Conservation (phyloP, 1,284 basidiomycete species). For the Microbotryum silenes-acaulis region DNA sequence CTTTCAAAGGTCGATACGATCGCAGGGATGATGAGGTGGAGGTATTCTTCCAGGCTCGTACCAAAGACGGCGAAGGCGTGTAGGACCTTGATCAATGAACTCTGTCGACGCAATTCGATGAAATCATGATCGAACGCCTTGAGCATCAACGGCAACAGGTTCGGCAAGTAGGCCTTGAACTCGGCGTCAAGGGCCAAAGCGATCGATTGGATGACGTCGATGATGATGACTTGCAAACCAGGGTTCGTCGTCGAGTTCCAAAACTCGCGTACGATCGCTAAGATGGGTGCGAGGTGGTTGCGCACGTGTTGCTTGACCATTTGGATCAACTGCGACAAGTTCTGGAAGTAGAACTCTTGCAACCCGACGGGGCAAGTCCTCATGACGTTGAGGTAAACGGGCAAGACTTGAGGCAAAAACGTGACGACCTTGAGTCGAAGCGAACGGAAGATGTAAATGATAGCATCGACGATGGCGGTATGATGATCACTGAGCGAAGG, state of each 20-base stretch:
- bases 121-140: constrained; percentile 80
- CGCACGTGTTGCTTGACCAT: constrained; percentile 98
- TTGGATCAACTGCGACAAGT: constrained; percentile 88
- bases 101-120: constrained; percentile 53
- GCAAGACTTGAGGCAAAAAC: constrained; percentile 93
- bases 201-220: constrained; percentile 88
- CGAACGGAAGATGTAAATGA: constrained; percentile 99
- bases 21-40: constrained; percentile 92
- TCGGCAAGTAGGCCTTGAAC: constrained; percentile 95
- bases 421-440: constrained; percentile 94
- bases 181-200: constrained; percentile 93
- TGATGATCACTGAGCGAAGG: constrained; percentile 77
- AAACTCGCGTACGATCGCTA: constrained; percentile 72
- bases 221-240: constrained; percentile 81
- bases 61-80: constrained; percentile 91
- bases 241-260: constrained; percentile 61
- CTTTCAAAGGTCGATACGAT: constrained; percentile 89
- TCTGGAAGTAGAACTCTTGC: constrained; percentile 92
- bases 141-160: constrained; percentile 80
- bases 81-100: constrained; percentile 80
- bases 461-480: constrained; percentile 84
- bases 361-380: constrained; percentile 66
- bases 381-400: constrained; percentile 87
- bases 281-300: constrained; percentile 77
- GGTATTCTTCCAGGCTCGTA: constrained; percentile 92